Percentiles rank a stretch among this genome's conserved stretches.
Conservation (phyloP, 2,329 filamentous ascomycete species). For the Colletotrichum chrysophilum region DNA sequence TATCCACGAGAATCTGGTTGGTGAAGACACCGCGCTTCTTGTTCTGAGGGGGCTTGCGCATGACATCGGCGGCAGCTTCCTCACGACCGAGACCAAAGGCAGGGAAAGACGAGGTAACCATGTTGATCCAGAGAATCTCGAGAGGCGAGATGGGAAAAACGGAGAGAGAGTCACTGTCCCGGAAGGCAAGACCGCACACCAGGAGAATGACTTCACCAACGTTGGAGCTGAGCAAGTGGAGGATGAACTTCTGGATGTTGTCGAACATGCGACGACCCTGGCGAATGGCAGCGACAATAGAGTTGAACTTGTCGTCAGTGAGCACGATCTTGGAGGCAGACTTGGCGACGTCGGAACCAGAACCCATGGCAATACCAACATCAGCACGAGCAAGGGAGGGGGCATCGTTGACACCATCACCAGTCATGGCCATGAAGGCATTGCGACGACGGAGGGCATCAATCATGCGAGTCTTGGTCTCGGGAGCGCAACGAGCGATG, state of each 20-base stretch:
- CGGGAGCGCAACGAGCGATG: slow-evolving; percentile 82
- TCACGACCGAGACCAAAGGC: slow-evolving; percentile 90
- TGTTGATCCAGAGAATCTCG: slow-evolving; percentile 93
- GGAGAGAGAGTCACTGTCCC: slow-evolving; percentile 72
- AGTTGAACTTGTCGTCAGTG: slow-evolving; percentile 88
- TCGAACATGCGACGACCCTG: slow-evolving; percentile 87
- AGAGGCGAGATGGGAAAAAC: slow-evolving; percentile 88
- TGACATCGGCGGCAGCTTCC: slow-evolving; percentile 75
- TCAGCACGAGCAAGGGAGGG: slow-evolving; percentile 82
- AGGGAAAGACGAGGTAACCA: slow-evolving; percentile 86
- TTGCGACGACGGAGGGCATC: slow-evolving; percentile 81
- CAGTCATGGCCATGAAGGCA: slow-evolving; percentile 85
- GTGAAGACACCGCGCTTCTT: slow-evolving; percentile 75
- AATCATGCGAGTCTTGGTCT: slow-evolving; percentile 91
- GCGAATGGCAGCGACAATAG: slow-evolving; percentile 81
- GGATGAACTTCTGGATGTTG: slow-evolving; percentile 87
- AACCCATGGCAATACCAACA: slow-evolving; percentile 91
- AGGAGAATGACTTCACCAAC: slow-evolving; percentile 84
- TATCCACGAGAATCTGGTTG: slow-evolving; percentile 77
- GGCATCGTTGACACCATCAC: slow-evolving; percentile 87
- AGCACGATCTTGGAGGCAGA: slow-evolving; percentile 82
- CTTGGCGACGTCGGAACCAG: slow-evolving; percentile 85
- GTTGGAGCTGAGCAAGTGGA: slow-evolving; percentile 81
- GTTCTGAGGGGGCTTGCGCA: slow-evolving; percentile 80
- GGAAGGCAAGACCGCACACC: slow-evolving; percentile 82